phyloP scores from a whole-genome alignment of 1,284 basidiomycete species.

The Leccinum pachyderme region DNA sequence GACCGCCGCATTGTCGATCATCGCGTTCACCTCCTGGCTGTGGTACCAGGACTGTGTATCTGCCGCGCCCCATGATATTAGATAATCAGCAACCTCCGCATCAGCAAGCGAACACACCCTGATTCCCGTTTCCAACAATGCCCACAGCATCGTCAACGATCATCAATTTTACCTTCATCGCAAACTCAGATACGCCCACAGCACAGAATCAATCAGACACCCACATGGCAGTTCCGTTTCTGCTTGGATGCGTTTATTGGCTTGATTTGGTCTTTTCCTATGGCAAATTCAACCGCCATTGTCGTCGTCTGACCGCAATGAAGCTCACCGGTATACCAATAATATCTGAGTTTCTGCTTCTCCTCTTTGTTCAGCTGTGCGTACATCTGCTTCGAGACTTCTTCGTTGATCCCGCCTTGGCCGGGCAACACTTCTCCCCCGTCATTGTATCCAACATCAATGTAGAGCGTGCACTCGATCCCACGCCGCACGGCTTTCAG shows the following conservation, averaged over 20 bases:
- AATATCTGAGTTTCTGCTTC: slow-evolving; percentile 59
- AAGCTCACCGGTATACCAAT: slow-evolving; percentile 54
- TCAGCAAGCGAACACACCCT: slow-evolving; percentile 29
- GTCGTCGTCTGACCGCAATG: not conserved
- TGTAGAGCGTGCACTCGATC: slow-evolving; percentile 63
- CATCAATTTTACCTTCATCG: slow-evolving; percentile 63
- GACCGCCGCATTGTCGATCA: slow-evolving; percentile 64
- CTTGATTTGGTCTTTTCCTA: slow-evolving; percentile 67
- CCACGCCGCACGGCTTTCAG: slow-evolving; percentile 66
- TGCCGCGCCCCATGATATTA: slow-evolving; percentile 15
- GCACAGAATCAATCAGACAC: slow-evolving; percentile 11
- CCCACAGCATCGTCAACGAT: slow-evolving; percentile 68
- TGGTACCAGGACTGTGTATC: slow-evolving; percentile 81
- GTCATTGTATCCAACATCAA: slow-evolving; percentile 72
- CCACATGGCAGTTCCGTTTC: slow-evolving; percentile 71
- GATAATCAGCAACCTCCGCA: not conserved
- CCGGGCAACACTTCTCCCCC: slow-evolving; percentile 71
- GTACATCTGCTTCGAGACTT: slow-evolving; percentile 69
- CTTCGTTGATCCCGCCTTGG: slow-evolving; percentile 81
- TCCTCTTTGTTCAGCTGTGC: slow-evolving; percentile 50
- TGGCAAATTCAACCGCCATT: not conserved
- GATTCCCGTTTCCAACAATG: slow-evolving; percentile 71
- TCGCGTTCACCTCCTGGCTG: slow-evolving; percentile 74
- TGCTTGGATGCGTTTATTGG: slow-evolving; percentile 73
- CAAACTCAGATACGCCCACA: slow-evolving; percentile 2